Base-by-base conservation (phyloP, 2,329 filamentous ascomycete species). In the Ascochyta koolunga region DNA sequence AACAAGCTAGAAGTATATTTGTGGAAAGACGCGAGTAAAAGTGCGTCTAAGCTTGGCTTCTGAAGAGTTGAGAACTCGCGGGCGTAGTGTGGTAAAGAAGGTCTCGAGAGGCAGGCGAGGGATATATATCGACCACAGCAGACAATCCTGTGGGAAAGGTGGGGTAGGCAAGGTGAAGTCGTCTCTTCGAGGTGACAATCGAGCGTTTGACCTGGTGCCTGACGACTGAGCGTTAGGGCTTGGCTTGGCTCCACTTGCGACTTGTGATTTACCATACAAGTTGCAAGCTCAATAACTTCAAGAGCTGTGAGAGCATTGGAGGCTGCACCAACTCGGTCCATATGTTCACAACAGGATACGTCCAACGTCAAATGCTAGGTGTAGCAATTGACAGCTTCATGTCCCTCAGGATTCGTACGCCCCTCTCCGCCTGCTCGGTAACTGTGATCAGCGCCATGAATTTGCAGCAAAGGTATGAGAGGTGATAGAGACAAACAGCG, bases 41-140 rank as follows among this genome's bases (percentile, higher is more conserved):
- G 50, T 37, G 35, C 35, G 29, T 37, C 22, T 22, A 37, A 25
- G 8, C 22, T 18, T 8, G 21, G n/a, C 9, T 44, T 19, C 16
- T 5, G 11, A 5, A 15, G n/a, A 32, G 51, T 54, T 45, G 51
- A 37, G 29, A 36, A 16, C 18, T 42, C 31, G 24, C 37, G 21
- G 25, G 21, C 18, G 46, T 29, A 24, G 47, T 52, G 46, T 27
- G 44, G 46, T 42, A 48, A 43, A 50, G 38, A 35, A 50, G 43
- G 56, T 71, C 65, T 69, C 68, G 56, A 56, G 42, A 65, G 64
- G 62, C 67, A 60, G 53, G 69, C 61, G 56, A 52, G 57, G 40
- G 16, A 18, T 59, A 60, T 65, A 62, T 59, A 65, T 44, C 22
- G 11, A 36, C 13, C 27, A 44, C 24, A 48, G 31, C 31, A 32